Conservation (phyloP, 257 asterid genomes). For the Orobanche coerulescens region DNA sequence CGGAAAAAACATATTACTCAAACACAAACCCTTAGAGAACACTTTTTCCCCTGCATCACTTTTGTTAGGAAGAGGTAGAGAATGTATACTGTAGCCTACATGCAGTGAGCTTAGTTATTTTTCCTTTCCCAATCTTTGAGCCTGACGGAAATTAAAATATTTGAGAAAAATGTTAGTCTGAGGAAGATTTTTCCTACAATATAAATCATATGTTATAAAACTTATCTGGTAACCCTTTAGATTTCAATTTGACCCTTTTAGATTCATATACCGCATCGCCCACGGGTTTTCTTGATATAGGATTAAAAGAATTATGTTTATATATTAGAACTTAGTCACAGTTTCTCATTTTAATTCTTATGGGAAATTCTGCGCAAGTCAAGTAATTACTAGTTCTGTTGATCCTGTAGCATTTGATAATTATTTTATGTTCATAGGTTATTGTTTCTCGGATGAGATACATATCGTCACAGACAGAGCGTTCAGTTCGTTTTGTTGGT, state of each 20-base stretch:
- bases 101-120: too few species aligned
- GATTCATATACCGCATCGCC: neutral
- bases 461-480: conserved; percentile 96
- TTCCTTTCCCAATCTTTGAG: too few species aligned
- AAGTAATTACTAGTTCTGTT: conserved; percentile 7
- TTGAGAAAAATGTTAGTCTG: neutral
- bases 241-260: neutral
- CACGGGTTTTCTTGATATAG: neutral
- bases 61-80: too few species aligned
- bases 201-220: conserved; percentile 1
- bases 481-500: conserved; percentile 84
- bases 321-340: neutral
- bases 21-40: too few species aligned
- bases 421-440: conserved; percentile 43
- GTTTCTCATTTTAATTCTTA: neutral
- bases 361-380: neutral
- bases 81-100: too few species aligned
- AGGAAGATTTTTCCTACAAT: neutral
- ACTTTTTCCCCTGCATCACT: too few species aligned
- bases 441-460: conserved; percentile 98
- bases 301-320: neutral
- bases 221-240: neutral
- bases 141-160: too few species aligned
- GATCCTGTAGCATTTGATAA: conserved; percentile 3
- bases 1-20: too few species aligned